Evolutionary conservation across 495 filamentous ascomycete genomes (phyloP), one percentile per base, ranked within the genome.

Genomic region (Bacidia gigantensis): DNA sequence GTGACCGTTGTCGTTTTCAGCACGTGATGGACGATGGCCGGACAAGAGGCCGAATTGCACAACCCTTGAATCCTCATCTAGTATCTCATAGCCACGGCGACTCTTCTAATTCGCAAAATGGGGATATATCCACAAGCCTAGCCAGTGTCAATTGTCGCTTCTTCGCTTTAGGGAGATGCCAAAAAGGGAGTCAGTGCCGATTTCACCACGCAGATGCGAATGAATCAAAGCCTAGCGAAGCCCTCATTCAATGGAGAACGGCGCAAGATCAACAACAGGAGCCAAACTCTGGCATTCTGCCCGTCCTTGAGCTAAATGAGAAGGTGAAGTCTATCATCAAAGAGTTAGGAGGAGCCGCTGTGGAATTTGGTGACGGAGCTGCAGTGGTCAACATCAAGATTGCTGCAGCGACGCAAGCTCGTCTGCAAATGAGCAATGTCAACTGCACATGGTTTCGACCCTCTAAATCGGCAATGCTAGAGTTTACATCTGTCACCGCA

Each of bases 381-480:
- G 20, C 26, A 17, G 39, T 56, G 14, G 1, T 46, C 17, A 47
- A 26, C 35, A 51, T 56, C 41, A 26, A 51, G 18, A 23, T 41
- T 14, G n/a, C 48, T 23, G 26, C 26, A n/a, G 35, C 54, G 32
- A 32, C 39, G 7, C 38, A 11, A 12, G 54, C 35, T 29, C 49
- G 48, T 22, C 40, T 51, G 14, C 49, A 46, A 40, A 45, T 56
- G 40, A 39, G 39, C 41, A 56, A 51, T 40, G 49, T 56, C 18
- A 56, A 9, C 20, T 56, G 54, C 49, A 17, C 24, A 14, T 56
- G 54, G 54, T 56, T 46, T 17, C 39, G 35, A 20, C 54, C 54
- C 9, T 56, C 54, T 23, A 56, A 56, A 39, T 51, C 40, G 10
- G 54, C 54, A 35, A 47, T 32, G 9, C 54, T 56, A 10, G 29